Evolutionary conservation across 768 basidiomycete species (phyloP).

Genomic region (Boletus tylopilopsis): DNA sequence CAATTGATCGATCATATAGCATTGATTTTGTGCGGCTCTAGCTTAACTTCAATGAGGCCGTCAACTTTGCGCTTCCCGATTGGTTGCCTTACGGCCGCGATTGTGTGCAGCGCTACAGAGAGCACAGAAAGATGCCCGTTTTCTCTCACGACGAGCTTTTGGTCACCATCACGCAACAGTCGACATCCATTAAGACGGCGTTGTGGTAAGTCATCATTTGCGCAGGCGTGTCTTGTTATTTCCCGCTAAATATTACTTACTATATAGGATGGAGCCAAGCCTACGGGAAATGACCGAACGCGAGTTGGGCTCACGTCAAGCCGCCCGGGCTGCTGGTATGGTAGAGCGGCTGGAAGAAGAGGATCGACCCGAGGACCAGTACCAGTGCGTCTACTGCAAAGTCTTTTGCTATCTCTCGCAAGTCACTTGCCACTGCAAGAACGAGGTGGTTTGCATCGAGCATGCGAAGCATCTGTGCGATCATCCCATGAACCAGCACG

Average conservation of each 20-base stretch:
- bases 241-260: constrained; percentile 18
- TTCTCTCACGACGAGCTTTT: constrained; percentile 98
- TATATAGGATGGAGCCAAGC: constrained; percentile 73
- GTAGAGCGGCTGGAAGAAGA: constrained; percentile 69
- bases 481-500: constrained; percentile 51
- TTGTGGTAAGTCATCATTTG: constrained; percentile 62
- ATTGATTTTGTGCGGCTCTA: constrained; percentile 36
- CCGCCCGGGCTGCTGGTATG: constrained; percentile 57
- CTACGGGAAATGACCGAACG: constrained; percentile 86
- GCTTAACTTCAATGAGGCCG: constrained; percentile 99
- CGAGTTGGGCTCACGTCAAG: constrained; percentile 66
- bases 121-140: constrained; percentile 89
- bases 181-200: constrained; percentile 87
- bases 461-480: constrained; percentile 78
- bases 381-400: constrained; percentile 93
- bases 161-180: constrained; percentile 96
- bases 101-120: constrained; percentile 86
- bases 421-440: constrained; percentile 76
- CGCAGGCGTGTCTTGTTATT: constrained; percentile 11
- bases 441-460: constrained; percentile 78
- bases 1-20: constrained; percentile 19
- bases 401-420: constrained; percentile 94
- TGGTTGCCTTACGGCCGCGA: constrained; percentile 88
- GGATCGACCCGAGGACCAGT: constrained; percentile 90
- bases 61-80: constrained; percentile 96